phyloP scores from a whole-genome alignment of 2,329 filamentous ascomycete genomes.

The Xylariaceae sp. region DNA sequence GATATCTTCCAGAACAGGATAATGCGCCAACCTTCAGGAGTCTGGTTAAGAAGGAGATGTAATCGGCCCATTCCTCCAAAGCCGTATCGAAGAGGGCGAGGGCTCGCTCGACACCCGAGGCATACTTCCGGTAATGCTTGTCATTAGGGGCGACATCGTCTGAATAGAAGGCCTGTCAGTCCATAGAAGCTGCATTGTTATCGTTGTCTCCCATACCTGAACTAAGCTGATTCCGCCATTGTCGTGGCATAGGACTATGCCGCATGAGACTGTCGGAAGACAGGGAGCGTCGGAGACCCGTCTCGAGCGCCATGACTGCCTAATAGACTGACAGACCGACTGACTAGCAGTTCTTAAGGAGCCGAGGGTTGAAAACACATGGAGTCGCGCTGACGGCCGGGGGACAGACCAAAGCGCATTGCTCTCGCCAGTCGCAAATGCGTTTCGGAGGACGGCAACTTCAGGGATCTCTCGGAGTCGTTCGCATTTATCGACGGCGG shows the following conservation, averaged over 20 bases:
- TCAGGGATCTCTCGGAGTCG: constrained; percentile 2
- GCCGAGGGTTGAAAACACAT: constrained; percentile 26
- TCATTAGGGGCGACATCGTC: constrained; percentile 55
- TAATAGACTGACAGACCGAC: background rate
- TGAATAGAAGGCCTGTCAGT: constrained; percentile 28
- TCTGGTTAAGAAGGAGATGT: constrained; percentile 91
- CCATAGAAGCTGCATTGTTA: background rate
- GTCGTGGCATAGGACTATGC: constrained; percentile 67
- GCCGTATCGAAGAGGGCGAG: constrained; percentile 86
- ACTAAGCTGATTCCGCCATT: constrained; percentile 71
- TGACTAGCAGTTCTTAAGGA: constrained; percentile 25
- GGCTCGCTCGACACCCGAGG: constrained; percentile 78
- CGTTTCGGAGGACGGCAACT: constrained; percentile 13
- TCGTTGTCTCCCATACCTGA: constrained; percentile 55
- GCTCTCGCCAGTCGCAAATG: constrained; percentile 25
- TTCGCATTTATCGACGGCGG: constrained; percentile 20
- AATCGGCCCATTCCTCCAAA: constrained; percentile 98
- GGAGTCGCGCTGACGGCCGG: constrained; percentile 20
- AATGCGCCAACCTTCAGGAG: constrained; percentile 67
- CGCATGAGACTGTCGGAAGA: constrained; percentile 83
- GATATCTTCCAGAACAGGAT: constrained; percentile 1
- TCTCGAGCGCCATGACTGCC: constrained; percentile 57
- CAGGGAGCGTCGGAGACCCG: constrained; percentile 50
- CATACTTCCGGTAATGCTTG: constrained; percentile 80
- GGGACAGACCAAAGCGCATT: constrained; percentile 26